These are phyloP conservation scores for Colletotrichum aenigma DNA, from an alignment of 2,329 filamentous ascomycete species.

Conservation along the genomic window DNA sequence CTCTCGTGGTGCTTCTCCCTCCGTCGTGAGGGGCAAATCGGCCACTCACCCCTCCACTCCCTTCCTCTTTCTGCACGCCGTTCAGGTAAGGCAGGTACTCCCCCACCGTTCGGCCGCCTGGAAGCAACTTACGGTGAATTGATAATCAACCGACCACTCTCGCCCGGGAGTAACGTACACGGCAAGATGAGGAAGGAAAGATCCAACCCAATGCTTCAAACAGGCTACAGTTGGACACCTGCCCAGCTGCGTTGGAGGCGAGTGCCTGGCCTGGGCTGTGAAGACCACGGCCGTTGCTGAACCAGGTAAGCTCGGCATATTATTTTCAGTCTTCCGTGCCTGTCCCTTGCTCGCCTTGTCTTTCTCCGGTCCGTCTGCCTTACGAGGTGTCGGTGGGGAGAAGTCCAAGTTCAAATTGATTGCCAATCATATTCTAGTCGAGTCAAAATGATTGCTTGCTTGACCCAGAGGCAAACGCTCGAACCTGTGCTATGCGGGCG, in stretches of 20 bases:
- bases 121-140: constrained; percentile 6
- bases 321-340: background rate
- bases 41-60: background rate
- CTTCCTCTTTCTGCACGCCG: background rate
- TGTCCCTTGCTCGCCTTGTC: background rate
- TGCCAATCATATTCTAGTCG: background rate
- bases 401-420: background rate
- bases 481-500: background rate
- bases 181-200: background rate
- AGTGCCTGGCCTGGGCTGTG: background rate
- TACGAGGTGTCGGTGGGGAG: background rate
- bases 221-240: background rate
- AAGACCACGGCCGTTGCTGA: background rate
- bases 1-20: background rate
- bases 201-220: background rate
- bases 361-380: background rate
- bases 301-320: background rate
- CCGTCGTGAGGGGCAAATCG: constrained; percentile 18
- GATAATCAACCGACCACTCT: constrained; percentile 16
- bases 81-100: background rate
- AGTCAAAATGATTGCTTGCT: background rate
- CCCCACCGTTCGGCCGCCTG: background rate
- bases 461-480: background rate
- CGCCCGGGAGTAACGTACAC: background rate
- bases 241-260: background rate